These are phyloP conservation scores for Nephelium lappaceum DNA, from an alignment of 345 rosid species.

Conservation along the genomic window DNA sequence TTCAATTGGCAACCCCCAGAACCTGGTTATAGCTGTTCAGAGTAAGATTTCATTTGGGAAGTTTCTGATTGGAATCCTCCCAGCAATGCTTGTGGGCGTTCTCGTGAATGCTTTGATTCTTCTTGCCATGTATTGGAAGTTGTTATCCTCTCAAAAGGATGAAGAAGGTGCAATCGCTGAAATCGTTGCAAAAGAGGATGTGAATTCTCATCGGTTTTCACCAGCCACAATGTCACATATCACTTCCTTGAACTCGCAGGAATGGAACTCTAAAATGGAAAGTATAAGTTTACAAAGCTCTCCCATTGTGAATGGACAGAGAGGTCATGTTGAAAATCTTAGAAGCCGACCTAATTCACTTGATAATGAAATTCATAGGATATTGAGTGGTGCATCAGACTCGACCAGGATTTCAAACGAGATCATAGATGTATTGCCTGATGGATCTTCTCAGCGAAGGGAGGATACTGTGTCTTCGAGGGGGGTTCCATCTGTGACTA, in stretches of 20 bases:
- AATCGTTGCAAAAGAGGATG: slow-evolving; percentile 55
- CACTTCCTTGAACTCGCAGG: slow-evolving; percentile 48
- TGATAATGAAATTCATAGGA: slow-evolving; percentile 46
- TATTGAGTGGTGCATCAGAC: slow-evolving; percentile 14
- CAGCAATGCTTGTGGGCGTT: slow-evolving; percentile 70
- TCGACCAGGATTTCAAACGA: slow-evolving; percentile 47
- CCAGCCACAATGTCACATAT: slow-evolving; percentile 69
- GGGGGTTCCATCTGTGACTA: slow-evolving; percentile 19
- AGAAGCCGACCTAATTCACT: slow-evolving; percentile 45
- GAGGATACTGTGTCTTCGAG: slow-evolving; percentile 31
- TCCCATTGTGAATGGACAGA: slow-evolving; percentile 19
- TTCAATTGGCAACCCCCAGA: slow-evolving; percentile 92
- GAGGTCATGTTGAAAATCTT: slow-evolving; percentile 33
- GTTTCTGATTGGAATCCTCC: slow-evolving; percentile 63
- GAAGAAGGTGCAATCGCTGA: slow-evolving; percentile 48
- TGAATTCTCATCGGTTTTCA: slow-evolving; percentile 61
- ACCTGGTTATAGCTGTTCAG: slow-evolving; percentile 75
- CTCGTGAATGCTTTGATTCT: slow-evolving; percentile 58
- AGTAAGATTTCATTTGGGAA: slow-evolving; percentile 62
- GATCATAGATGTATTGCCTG: slow-evolving; percentile 34
- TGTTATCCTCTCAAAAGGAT: slow-evolving; percentile 60
- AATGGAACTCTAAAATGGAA: slow-evolving; percentile 42
- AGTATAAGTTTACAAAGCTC: slow-evolving; percentile 28
- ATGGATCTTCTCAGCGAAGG: slow-evolving; percentile 19
- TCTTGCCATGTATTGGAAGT: slow-evolving; percentile 66